Evolutionary conservation across 345 rosid genomes (phyloP), one percentile per base, ranked within the genome.

Genomic region (Arabidopsis arenosa): DNA sequence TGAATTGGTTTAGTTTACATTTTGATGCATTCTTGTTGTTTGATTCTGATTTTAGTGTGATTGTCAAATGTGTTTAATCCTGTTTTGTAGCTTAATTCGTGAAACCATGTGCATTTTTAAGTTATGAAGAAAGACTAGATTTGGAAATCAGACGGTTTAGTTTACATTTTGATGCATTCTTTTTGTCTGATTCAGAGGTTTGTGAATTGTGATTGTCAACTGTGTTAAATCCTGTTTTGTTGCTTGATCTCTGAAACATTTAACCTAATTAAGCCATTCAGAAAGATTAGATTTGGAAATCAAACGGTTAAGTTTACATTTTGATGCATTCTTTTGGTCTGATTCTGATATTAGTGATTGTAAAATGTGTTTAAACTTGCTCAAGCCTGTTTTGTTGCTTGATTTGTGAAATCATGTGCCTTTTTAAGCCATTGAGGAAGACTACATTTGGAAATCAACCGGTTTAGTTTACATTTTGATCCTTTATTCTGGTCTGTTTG

Each of bases 11-110:
- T 14, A 9, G 28, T 55, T 44, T 36, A 15, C 63, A 5, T 43
- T 12, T 3, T 62, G 63, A 35, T 47, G n/a, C 36, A 4, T 30
- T 43, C 60, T 0, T 18, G 3, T 28, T n/a, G 18, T 33, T 15
- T 72, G 51, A 30, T 58, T 17, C 17, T 36, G 26, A 2, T 40
- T 15, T 7, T 55, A 33, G 26, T 7, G 21, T 69, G 41, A 48
- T 49, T 62, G 72, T 53, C 40, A 26, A 71, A 55, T 53, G 65
- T 59, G n/a, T 39, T 59, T 10, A 9, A 17, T 18, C 15, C 14
- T 37, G 52, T 35, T 49, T 21, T 17, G 17, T 53, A 54, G 37
- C 2, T n/a, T 56, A 5, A 21, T 9, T 39, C 15, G 41, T 37
- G 26, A 51, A 62, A 51, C 41, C 53, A 52, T 52, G 23, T 36